Conservation (phyloP, 2,329 filamentous ascomycete genomes). For the Tolypocladium album region DNA sequence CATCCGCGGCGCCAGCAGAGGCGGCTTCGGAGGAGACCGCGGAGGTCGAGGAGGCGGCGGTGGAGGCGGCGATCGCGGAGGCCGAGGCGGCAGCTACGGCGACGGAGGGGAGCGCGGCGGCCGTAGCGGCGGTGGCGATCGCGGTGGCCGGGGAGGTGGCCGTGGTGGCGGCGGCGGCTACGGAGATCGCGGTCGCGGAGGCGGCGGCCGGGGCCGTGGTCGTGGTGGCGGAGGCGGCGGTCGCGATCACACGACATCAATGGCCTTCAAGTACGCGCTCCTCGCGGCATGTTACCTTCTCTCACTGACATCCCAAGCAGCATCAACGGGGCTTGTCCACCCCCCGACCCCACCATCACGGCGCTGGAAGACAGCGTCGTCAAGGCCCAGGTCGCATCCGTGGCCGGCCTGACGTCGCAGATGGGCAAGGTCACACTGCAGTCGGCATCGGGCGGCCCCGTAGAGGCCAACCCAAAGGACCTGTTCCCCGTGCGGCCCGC, state of each 20-base stretch:
- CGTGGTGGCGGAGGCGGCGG: conserved; percentile 11
- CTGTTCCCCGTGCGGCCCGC: conserved; percentile 36
- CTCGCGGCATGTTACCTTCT: neutral
- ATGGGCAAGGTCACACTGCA: conserved; percentile 23
- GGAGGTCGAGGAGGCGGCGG: neutral
- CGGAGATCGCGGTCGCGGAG: conserved; percentile 10
- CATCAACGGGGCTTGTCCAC: conserved; percentile 8
- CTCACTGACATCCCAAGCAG: conserved; percentile 7
- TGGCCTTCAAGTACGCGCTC: neutral
- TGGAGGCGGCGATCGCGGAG: conserved; percentile 5
- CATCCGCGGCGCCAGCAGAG: conserved; percentile 7
- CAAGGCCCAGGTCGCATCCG: conserved; percentile 13
- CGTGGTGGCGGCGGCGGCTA: conserved; percentile 11
- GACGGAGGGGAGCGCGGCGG: conserved; percentile 12
- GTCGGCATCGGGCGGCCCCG: conserved; percentile 6
- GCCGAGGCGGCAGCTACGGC: neutral
- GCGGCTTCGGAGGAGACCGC: conserved; percentile 3
- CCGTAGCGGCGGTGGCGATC: conserved; percentile 4
- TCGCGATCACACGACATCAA: neutral
- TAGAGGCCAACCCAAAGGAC: conserved; percentile 6
- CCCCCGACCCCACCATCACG: conserved; percentile 15
- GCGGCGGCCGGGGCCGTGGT: conserved; percentile 11
- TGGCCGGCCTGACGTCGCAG: conserved; percentile 18
- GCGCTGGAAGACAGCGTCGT: conserved; percentile 31
- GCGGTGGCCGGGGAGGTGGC: conserved; percentile 3